Evolutionary conservation across 2,329 filamentous ascomycete species (phyloP).

Genomic region (Cordyceps farinosa): DNA sequence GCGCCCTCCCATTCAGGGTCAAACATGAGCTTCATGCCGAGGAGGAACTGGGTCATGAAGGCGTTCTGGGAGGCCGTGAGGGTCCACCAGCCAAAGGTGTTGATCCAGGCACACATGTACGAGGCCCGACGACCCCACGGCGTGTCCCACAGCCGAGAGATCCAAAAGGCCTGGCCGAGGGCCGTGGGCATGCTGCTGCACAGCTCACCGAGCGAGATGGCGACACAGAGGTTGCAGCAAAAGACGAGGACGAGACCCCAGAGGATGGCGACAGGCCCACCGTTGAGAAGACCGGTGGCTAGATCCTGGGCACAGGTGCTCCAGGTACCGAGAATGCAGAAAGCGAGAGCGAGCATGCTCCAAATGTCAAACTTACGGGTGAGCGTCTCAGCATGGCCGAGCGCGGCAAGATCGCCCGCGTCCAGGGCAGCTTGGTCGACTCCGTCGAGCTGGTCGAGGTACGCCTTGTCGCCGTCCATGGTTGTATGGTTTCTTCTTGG

Average conservation of each 20-base stretch:
- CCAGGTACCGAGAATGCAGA: constrained; percentile 56
- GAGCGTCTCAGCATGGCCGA: constrained; percentile 39
- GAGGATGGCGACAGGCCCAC: constrained; percentile 51
- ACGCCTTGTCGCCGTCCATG: constrained; percentile 24
- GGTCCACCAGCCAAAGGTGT: constrained; percentile 58
- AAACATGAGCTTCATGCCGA: constrained; percentile 55
- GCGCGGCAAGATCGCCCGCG: constrained; percentile 37
- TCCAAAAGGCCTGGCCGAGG: constrained; percentile 58
- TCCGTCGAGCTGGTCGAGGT: constrained; percentile 18
- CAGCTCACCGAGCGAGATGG: constrained; percentile 53
- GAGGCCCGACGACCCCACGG: constrained; percentile 45
- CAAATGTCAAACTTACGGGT: constrained; percentile 48
- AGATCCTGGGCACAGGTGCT: constrained; percentile 52
- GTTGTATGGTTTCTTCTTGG: constrained; percentile 19
- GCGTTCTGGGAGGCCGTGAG: constrained; percentile 53
- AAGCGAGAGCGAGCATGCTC: constrained; percentile 56
- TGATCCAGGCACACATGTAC: constrained; percentile 59
- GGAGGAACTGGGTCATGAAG: constrained; percentile 56
- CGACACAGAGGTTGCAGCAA: constrained; percentile 50
- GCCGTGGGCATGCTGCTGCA: constrained; percentile 58
- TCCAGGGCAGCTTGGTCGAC: constrained; percentile 32
- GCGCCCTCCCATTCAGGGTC: constrained; percentile 43
- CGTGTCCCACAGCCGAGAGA: constrained; percentile 35
- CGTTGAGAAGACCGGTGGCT: constrained; percentile 49
- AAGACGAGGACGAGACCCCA: constrained; percentile 54